phyloP scores from a whole-genome alignment of 2,329 filamentous ascomycete species.

The Phyllosticta ampelicida region DNA sequence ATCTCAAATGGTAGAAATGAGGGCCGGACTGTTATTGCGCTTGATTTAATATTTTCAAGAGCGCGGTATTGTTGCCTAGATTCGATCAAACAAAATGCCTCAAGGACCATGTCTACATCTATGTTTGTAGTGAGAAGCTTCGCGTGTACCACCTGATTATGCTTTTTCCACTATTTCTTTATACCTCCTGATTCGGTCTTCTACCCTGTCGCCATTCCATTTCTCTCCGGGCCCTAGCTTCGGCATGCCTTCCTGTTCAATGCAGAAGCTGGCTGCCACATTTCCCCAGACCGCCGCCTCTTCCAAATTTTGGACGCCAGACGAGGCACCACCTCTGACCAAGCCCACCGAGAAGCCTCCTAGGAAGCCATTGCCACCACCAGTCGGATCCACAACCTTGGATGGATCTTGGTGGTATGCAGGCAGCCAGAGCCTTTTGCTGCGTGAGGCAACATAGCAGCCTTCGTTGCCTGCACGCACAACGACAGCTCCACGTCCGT shows the following conservation, averaged over 20 bases:
- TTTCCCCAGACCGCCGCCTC: constrained; percentile 69
- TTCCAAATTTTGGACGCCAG: constrained; percentile 37
- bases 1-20: neutral
- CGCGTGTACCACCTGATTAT: neutral
- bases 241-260: constrained; percentile 88
- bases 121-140: neutral
- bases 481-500: constrained; percentile 47
- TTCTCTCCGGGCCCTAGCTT: constrained; percentile 35
- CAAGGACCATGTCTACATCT: neutral
- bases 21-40: neutral
- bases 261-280: constrained; percentile 80
- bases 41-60: no score
- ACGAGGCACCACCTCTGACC: constrained; percentile 40
- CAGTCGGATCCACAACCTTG: constrained; percentile 80
- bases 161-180: constrained; percentile 24
- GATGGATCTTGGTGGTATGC: constrained; percentile 52
- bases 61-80: neutral
- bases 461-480: constrained; percentile 62
- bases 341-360: constrained; percentile 49
- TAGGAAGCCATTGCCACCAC: constrained; percentile 85
- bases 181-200: constrained; percentile 33
- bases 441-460: constrained; percentile 42
- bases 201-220: constrained; percentile 39
- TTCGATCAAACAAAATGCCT: neutral
- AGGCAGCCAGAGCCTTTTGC: constrained; percentile 54